Percentiles rank a stretch among this genome's conserved stretches.
Conservation (phyloP, 2,329 filamentous ascomycete species). For the Diaporthe citriasiana region DNA sequence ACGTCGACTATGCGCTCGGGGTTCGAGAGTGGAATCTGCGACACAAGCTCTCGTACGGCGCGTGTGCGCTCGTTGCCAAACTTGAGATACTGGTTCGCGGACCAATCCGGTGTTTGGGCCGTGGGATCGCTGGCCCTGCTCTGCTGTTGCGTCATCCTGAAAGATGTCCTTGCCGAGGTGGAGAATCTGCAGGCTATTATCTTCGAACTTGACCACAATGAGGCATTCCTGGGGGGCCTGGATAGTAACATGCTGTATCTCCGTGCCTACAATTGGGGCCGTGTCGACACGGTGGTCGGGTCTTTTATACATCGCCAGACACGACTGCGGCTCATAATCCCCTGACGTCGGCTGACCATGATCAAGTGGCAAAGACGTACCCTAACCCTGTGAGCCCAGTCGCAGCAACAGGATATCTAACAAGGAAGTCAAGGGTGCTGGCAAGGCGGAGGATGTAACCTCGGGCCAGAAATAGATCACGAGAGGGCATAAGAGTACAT, state of each 20-base stretch:
- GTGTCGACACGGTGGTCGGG: too few relatives aligned
- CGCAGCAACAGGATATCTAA: background rate
- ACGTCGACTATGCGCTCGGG: slow-evolving; percentile 67
- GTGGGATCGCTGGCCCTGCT: background rate
- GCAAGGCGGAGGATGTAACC: background rate
- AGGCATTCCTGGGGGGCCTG: background rate
- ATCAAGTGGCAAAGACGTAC: background rate
- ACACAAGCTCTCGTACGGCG: slow-evolving; percentile 66
- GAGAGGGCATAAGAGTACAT: background rate
- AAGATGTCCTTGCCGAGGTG: background rate
- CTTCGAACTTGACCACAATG: background rate
- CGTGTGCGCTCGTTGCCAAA: slow-evolving; percentile 67
- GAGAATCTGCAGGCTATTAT: background rate
- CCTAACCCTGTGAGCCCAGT: background rate
- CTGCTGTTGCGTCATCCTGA: slow-evolving; percentile 30
- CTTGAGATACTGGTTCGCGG: slow-evolving; percentile 69
- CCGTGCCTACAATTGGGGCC: background rate
- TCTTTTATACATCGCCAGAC: background rate
- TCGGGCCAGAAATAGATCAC: background rate
- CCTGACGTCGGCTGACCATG: slow-evolving; percentile 2
- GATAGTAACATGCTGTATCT: background rate
- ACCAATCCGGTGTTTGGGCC: slow-evolving; percentile 59
- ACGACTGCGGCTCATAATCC: background rate
- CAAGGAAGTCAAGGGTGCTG: background rate
- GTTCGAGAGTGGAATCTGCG: slow-evolving; percentile 57